phyloP scores from a whole-genome alignment of 106 monocot species.

The Iris macrosiphon region DNA sequence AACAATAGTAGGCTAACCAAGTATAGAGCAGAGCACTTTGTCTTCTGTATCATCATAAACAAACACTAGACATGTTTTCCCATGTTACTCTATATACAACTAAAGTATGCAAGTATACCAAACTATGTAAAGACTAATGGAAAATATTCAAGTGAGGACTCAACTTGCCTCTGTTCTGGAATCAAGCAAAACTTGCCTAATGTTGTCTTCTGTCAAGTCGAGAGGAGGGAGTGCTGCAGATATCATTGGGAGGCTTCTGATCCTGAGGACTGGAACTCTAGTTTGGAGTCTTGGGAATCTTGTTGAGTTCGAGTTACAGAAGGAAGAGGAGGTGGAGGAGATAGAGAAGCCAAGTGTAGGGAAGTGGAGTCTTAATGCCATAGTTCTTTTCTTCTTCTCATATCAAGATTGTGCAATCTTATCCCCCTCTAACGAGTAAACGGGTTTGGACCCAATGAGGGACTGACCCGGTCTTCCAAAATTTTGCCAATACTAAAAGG shows the following conservation, averaged over 20 bases:
- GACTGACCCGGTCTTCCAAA: too few species aligned
- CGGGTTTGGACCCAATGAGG: too few species aligned
- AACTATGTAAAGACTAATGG: too few species aligned
- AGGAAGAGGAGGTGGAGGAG: not conserved
- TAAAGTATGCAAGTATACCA: too few species aligned
- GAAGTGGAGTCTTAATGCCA: constrained; percentile 4
- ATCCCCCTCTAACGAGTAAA: too few species aligned
- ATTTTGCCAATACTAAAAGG: too few species aligned
- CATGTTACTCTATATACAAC: too few species aligned
- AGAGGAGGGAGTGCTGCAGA: constrained; percentile 33
- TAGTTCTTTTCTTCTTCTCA: too few species aligned
- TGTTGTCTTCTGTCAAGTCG: constrained; percentile 67
- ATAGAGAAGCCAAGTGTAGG: not conserved
- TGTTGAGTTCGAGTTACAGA: constrained; percentile 7
- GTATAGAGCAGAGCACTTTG: too few species aligned
- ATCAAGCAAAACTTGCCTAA: constrained; percentile 50
- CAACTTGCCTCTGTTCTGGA: constrained; percentile 54
- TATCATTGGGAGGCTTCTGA: constrained; percentile 10
- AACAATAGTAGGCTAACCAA: too few species aligned
- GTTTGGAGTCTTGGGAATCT: not conserved
- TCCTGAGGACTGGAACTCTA: not conserved
- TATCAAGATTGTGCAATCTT: too few species aligned
- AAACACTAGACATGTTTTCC: not conserved
- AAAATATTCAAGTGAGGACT: too few species aligned
- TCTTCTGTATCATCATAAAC: not conserved